These are phyloP conservation scores for Sclerotinia subarctica DNA, from an alignment of 2,329 filamentous ascomycete genomes.

Conservation along the genomic window DNA sequence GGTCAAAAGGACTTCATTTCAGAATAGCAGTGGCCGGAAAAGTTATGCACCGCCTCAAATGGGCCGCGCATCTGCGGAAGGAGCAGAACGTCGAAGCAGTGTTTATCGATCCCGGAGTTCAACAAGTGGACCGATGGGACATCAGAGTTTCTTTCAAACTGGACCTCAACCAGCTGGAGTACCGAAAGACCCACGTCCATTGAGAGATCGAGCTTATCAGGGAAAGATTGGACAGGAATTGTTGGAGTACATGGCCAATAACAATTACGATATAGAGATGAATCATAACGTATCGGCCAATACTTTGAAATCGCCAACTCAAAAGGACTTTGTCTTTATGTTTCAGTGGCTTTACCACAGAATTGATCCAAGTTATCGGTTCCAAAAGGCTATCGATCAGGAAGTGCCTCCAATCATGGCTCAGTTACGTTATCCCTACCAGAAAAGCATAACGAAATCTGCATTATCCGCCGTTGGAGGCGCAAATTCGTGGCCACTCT, in stretches of 20 bases:
- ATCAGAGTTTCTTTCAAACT: slow-evolving; percentile 94
- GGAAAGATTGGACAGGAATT: slow-evolving; percentile 82
- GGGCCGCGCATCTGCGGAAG: slow-evolving; percentile 41
- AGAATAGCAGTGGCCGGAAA: slow-evolving; percentile 64
- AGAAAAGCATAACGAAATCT: slow-evolving; percentile 93
- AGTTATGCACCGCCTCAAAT: slow-evolving; percentile 46
- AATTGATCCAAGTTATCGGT: slow-evolving; percentile 90
- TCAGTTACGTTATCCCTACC: slow-evolving; percentile 90
- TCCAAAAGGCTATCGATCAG: slow-evolving; percentile 91
- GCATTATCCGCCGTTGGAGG: slow-evolving; percentile 92
- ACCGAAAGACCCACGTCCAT: slow-evolving; percentile 79
- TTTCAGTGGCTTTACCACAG: slow-evolving; percentile 97
- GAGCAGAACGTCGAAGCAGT: slow-evolving; percentile 71
- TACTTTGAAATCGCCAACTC: slow-evolving; percentile 87
- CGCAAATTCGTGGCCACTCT: slow-evolving; percentile 88
- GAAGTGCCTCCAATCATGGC: slow-evolving; percentile 92
- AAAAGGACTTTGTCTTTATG: slow-evolving; percentile 97
- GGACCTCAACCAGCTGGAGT: slow-evolving; percentile 77
- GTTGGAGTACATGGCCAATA: slow-evolving; percentile 83
- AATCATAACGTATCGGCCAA: slow-evolving; percentile 91
- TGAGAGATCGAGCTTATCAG: slow-evolving; percentile 79
- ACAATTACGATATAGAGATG: slow-evolving; percentile 98
- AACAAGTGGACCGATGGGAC: slow-evolving; percentile 61
- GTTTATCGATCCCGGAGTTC: slow-evolving; percentile 73
- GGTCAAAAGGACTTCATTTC: slow-evolving; percentile 77